Conservation (phyloP, 1,284 basidiomycete genomes). For the Austroboletus rostrupii region DNA sequence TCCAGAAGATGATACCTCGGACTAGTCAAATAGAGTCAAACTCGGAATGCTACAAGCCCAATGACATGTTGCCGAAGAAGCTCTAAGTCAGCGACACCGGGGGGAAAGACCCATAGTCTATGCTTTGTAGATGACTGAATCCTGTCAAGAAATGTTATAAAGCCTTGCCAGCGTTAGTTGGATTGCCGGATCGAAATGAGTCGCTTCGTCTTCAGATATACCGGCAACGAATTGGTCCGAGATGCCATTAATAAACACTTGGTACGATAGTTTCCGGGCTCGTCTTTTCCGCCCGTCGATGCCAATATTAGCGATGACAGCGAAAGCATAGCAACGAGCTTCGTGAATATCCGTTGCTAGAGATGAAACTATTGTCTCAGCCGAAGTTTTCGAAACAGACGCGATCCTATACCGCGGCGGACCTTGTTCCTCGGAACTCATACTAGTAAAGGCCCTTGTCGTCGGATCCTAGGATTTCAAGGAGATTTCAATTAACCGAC, state of each 20-base stretch:
- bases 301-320: not conserved
- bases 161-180: conserved; percentile 11
- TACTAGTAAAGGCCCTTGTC: conserved; percentile 28
- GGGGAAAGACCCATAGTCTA: conserved; percentile 33
- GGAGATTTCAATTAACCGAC: conserved; percentile 30
- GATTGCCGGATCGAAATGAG: conserved; percentile 24
- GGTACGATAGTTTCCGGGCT: conserved; percentile 27
- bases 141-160: too few species aligned
- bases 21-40: too few species aligned
- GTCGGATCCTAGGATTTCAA: conserved; percentile 21
- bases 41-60: too few species aligned
- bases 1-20: too few species aligned
- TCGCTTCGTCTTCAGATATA: conserved; percentile 27
- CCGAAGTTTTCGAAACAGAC: not conserved
- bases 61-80: too few species aligned
- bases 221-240: conserved; percentile 29
- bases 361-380: conserved; percentile 16
- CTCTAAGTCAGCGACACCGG: too few species aligned
- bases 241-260: conserved; percentile 30
- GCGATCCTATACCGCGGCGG: not conserved
- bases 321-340: not conserved
- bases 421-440: conserved; percentile 29
- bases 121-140: conserved; percentile 32
- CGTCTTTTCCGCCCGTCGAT: conserved; percentile 21
- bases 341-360: conserved; percentile 26